Base-by-base conservation (phyloP, 2,329 filamentous ascomycete genomes). In the Aspergillus hortae region DNA sequence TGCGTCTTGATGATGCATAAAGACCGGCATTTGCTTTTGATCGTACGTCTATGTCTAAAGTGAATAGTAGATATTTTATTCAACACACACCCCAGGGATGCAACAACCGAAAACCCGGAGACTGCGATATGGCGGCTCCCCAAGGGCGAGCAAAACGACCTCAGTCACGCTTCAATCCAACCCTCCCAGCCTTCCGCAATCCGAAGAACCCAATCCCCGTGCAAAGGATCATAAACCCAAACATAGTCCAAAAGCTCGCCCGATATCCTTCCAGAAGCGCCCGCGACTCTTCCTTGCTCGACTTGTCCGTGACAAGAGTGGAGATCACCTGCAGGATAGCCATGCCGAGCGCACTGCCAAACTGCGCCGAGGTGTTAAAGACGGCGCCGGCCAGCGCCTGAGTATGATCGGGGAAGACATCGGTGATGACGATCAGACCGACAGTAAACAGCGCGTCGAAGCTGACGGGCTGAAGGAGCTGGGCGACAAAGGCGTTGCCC, bases 381-480 rank as follows among this genome's bases (percentile, higher is more conserved):
- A 86, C 82, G 0, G 80, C 82, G 0, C 83, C 84, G 0, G 81
- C 82, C 0, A 86, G 68, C 0, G 79, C 80, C 52, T 86, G 82
- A 1, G 75, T 83, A 7, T 80, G 32, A 10, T 48, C 43, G 2
- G 53, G 45, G 11, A 57, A 53, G 4, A 46, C 48, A 10, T 58
- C 53, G 1, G 57, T 54, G 40, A 59, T 57, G 4, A 64, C 43
- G 4, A 59, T 57, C 4, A 55, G 44, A 1, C 52, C 50, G 11
- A 58, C 43, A 2, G 57, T 59, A 44, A 35, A 59, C 0, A 59
- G 54, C 1, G 62, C 61, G 51, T 66, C 57, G 23, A 54, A 57
- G 21, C 49, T 54, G 7, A 67, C 41, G 6, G 66, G 59, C n/a
- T 56, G 53, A 6, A 68, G 44, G 0, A 62, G 33, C 43, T 63